Conservation (phyloP, 140 eudicot genomes). For the Artemisia princeps region DNA sequence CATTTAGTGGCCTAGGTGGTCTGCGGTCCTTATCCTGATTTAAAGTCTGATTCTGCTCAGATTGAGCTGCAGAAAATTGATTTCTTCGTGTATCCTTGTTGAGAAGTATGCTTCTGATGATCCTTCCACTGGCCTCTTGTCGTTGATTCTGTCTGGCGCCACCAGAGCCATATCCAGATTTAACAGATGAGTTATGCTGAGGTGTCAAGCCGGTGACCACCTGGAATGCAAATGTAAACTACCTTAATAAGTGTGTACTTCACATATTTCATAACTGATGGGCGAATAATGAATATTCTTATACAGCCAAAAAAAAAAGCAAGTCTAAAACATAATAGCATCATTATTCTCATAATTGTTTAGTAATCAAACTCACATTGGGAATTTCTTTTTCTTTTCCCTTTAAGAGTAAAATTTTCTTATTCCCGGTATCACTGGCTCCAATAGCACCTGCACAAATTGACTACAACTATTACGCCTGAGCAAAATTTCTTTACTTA, state of each 20-base stretch:
- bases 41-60: constrained; percentile 41
- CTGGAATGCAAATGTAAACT: constrained; percentile 29
- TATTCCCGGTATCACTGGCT: constrained; percentile 49
- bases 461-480: neutral
- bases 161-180: constrained; percentile 35
- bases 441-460: constrained; percentile 37
- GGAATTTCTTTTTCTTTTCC: constrained; percentile 76
- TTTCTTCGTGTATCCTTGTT: constrained; percentile 52
- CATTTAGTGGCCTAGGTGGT: constrained; percentile 67
- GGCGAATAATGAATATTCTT: neutral
- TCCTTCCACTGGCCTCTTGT: constrained; percentile 68
- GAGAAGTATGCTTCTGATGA: constrained; percentile 69
- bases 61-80: constrained; percentile 14
- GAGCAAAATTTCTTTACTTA: neutral
- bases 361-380: constrained; percentile 37
- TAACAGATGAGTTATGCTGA: constrained; percentile 40
- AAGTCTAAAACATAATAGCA: neutral
- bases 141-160: constrained; percentile 44
- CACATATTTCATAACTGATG: neutral
- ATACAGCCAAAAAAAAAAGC: neutral
- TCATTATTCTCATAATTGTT: neutral
- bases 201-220: constrained; percentile 32
- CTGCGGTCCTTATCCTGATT: constrained; percentile 52
- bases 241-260: neutral
- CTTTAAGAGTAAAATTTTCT: constrained; percentile 75